Evolutionary conservation across 225 moss, liverwort and hornwort species (phyloP), one percentile per base, ranked within the genome.

Genomic region (Pseudisothecium myosuroides): DNA sequence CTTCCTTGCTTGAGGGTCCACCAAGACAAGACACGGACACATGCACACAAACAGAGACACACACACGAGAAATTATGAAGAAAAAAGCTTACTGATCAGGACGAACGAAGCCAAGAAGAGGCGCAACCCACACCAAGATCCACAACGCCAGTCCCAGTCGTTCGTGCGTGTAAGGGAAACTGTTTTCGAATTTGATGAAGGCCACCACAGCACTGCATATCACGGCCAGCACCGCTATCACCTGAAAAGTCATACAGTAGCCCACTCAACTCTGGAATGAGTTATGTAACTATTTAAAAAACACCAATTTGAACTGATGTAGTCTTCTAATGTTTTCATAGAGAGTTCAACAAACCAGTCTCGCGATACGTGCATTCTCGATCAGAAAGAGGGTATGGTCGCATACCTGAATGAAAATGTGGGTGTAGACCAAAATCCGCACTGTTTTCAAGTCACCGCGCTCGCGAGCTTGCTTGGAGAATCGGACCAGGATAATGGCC

Each of bases 131-230:
- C 54, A 93, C 94, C 82, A 96, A 65, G 43, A 95, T 87, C 92
- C 90, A 92, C 45, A 98, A 66, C 18, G 93, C 86, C 37, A 98
- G 50, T 41, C 98, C 98, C n/a, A 97, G 87, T 72, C 93, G 94
- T 90, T 94, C 94, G 66, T 97, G 98, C 2, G 95, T 96, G 88
- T 92, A 94, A 37, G 15, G 36, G 55, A 98, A 96, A 0, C 16
- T 85, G 79, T 95, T 89, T 73, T 93, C 89, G 43, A 92, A 92
- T 56, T 92, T 92, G 26, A 7, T 0, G 64, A 91, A 1, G 23
- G 71, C 64, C 37, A 92, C 82, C 34, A 73, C 87, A 28, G 89
- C 92, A 77, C 91, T 87, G 81, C 76, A 82, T 11, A 91, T 72
- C 34, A 65, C 77, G 1, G 89, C 77, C 31, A 89, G 65, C 59